Percentiles rank a stretch among this genome's conserved stretches.
Evolutionary conservation across 208 protist genomes (phyloP).

Genomic region (Trypanosoma brucei): DNA sequence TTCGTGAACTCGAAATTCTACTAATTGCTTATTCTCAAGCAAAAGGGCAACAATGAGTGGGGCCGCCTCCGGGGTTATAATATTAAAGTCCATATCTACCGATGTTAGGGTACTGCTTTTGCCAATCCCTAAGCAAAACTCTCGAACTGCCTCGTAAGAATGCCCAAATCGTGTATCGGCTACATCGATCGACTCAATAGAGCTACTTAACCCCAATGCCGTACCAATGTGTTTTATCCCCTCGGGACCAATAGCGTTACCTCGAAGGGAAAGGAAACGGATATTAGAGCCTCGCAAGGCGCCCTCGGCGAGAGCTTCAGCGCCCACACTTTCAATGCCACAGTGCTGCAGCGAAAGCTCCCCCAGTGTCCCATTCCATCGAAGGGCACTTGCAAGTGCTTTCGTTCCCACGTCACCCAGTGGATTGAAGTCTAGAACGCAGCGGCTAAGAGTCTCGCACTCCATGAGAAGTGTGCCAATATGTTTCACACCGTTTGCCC

Average conservation of each 20-base stretch:
- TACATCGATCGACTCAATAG: conserved; percentile 68
- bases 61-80: conserved; percentile 37
- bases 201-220: conserved; percentile 47
- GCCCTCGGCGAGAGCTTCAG: conserved; percentile 38
- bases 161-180: conserved; percentile 74
- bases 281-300: conserved; percentile 78
- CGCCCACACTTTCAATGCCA: conserved; percentile 39
- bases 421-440: conserved; percentile 79
- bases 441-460: conserved; percentile 62
- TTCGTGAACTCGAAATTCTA: conserved; percentile 51
- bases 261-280: conserved; percentile 53
- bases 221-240: conserved; percentile 61
- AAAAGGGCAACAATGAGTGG: conserved; percentile 48
- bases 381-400: conserved; percentile 54
- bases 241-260: conserved; percentile 57
- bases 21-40: conserved; percentile 46
- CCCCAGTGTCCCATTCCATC: conserved; percentile 78
- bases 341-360: conserved; percentile 82
- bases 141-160: conserved; percentile 45
- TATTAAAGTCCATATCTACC: conserved; percentile 79
- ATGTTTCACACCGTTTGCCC: conserved; percentile 54
- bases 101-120: conserved; percentile 36
- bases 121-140: conserved; percentile 77
- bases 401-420: conserved; percentile 64
- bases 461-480: conserved; percentile 58